A percentile compares a stretch with the other conserved stretches of the same genome.
These are phyloP conservation scores for Chytriomyces sp. DNA, from an alignment of 192 early-diverging fungal species.

Conservation along the genomic window DNA sequence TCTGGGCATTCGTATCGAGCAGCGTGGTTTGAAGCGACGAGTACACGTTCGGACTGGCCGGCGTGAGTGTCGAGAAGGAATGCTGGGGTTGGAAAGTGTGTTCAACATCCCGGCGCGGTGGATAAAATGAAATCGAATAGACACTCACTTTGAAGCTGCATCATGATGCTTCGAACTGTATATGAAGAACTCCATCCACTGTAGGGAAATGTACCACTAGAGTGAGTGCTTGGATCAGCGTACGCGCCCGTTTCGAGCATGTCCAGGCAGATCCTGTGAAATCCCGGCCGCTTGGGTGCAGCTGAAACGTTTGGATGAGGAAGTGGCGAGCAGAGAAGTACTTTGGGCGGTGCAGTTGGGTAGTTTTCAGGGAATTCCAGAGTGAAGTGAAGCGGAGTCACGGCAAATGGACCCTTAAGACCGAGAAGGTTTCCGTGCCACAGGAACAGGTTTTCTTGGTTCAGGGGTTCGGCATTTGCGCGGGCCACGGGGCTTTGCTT, in stretches of 20 bases:
- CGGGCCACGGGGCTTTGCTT: background rate
- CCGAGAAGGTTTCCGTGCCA: constrained; percentile 26
- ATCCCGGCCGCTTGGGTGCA: background rate
- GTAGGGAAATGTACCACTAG: constrained; percentile 20
- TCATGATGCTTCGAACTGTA: constrained; percentile 21
- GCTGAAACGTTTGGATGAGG: constrained; percentile 25
- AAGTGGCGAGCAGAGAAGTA: constrained; percentile 7
- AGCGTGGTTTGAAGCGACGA: background rate
- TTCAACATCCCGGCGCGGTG: too few relatives aligned
- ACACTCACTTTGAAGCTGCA: constrained; percentile 21
- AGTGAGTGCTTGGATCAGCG: constrained; percentile 8
- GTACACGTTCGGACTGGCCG: background rate
- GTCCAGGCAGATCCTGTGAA: constrained; percentile 21
- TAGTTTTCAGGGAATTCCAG: constrained; percentile 17
- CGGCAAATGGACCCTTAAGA: background rate
- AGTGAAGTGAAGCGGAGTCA: constrained; percentile 12
- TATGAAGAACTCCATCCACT: constrained; percentile 19
- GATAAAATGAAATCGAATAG: too few relatives aligned
- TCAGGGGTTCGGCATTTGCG: constrained; percentile 9
- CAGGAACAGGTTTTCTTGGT: constrained; percentile 7
- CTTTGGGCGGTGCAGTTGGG: constrained; percentile 11
- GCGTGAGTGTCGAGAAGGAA: constrained; percentile 20
- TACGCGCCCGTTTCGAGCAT: constrained; percentile 31
- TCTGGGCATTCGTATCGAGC: constrained; percentile 4
- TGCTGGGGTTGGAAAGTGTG: background rate